These are phyloP conservation scores for Exophiala alcalophila DNA, from an alignment of 2,329 filamentous ascomycete genomes.

Conservation along the genomic window DNA sequence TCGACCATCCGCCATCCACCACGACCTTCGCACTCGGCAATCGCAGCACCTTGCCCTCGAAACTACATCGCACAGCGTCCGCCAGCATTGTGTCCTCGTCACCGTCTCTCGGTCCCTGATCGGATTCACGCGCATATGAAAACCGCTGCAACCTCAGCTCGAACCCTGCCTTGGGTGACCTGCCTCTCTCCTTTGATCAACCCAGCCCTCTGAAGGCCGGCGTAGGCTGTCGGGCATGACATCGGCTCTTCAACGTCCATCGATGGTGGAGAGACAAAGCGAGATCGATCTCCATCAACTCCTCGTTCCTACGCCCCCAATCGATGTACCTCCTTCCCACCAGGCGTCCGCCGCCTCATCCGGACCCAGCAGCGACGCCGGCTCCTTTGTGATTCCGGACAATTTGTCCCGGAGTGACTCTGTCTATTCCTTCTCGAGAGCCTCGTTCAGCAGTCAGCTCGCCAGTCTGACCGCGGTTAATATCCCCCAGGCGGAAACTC, in stretches of 20 bases:
- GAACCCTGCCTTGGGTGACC: slow-evolving; percentile 8
- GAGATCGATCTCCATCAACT: slow-evolving; percentile 32
- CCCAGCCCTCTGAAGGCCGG: slow-evolving; percentile 9
- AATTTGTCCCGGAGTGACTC: slow-evolving; percentile 68
- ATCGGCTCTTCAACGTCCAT: slow-evolving; percentile 25
- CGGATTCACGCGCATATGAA: slow-evolving; percentile 18
- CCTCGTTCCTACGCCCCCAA: slow-evolving; percentile 28
- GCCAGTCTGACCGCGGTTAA: slow-evolving; percentile 87
- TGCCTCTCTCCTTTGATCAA: slow-evolving; percentile 9
- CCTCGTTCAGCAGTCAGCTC: slow-evolving; percentile 89
- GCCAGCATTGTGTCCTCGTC: too few species aligned
- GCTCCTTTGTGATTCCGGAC: slow-evolving; percentile 45
- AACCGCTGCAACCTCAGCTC: slow-evolving; percentile 8
- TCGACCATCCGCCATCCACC: too few species aligned
- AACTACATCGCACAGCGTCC: too few species aligned
- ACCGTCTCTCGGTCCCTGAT: too few species aligned
- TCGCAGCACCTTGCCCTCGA: too few species aligned
- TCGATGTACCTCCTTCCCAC: slow-evolving; percentile 22
- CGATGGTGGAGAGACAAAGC: slow-evolving; percentile 30
- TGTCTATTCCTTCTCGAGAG: slow-evolving; percentile 88
- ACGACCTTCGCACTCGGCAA: too few species aligned
- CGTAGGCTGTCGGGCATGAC: slow-evolving; percentile 23
- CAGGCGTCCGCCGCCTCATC: slow-evolving; percentile 27
- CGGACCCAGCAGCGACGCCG: slow-evolving; percentile 31
- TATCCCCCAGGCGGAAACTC: slow-evolving; percentile 77